phyloP scores from a whole-genome alignment of 1,284 basidiomycete species.

The Phaffia rhodozyma region DNA sequence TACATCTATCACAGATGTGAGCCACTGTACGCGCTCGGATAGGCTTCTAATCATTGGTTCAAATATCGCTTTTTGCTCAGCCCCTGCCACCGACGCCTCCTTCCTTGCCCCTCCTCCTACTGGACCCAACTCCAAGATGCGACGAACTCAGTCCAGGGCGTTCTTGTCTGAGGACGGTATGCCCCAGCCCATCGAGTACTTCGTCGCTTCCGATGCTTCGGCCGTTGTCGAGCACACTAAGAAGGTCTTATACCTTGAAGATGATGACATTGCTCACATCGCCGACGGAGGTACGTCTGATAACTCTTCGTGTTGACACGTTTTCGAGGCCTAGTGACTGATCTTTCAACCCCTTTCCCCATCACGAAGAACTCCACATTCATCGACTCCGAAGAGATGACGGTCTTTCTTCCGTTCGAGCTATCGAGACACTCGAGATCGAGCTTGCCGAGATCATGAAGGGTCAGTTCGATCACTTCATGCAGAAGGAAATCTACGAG shows the following conservation, averaged over 20 bases:
- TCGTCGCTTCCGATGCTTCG: constrained; percentile 92
- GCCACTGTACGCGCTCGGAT: not conserved
- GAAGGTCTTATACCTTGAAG: constrained; percentile 95
- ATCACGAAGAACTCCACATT: constrained; percentile 70
- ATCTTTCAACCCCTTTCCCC: not conserved
- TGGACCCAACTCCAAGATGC: constrained; percentile 54
- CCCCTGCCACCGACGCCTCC: constrained; percentile 39
- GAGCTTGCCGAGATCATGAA: constrained; percentile 99
- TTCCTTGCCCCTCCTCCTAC: constrained; percentile 63
- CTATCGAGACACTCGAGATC: constrained; percentile 96
- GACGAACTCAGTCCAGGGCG: constrained; percentile 90
- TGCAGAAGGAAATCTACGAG: constrained; percentile 99
- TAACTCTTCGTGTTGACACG: not conserved
- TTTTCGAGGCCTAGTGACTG: constrained; percentile 4
- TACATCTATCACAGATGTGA: constrained; percentile 19
- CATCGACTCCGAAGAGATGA: constrained; percentile 91
- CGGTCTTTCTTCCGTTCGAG: constrained; percentile 66
- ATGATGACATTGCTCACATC: constrained; percentile 98
- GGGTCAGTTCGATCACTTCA: constrained; percentile 98
- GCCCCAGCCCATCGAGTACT: constrained; percentile 98
- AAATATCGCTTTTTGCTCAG: constrained; percentile 34
- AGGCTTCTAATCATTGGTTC: not conserved
- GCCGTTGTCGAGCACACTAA: constrained; percentile 99
- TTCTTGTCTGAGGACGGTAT: constrained; percentile 98
- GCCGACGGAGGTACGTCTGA: constrained; percentile 53